Base-by-base conservation (phyloP, 2,329 filamentous ascomycete species). In the Penicillium paneum region DNA sequence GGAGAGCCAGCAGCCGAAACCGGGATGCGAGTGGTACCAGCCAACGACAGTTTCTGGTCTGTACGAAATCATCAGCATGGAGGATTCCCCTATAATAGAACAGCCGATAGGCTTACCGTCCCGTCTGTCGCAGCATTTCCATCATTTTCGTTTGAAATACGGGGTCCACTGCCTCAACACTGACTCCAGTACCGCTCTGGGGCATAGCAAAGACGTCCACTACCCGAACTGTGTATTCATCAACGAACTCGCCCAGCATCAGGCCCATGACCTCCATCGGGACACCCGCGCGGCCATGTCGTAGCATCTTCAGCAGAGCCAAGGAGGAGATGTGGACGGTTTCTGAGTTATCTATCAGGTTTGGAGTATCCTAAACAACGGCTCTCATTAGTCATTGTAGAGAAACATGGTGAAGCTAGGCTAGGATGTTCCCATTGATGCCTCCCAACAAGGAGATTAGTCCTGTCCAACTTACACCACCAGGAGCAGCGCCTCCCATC, bases 111-210 rank as follows among this genome's bases (percentile, higher is more conserved):
- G 60, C 83, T 67, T 80, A 95, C 91, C 94, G 84, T 78, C 94
- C 94, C 55, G 94, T 99, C 81, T 99, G 94, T 70, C 90, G 84
- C 73, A 99, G 81, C 94, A 99, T 97, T 74, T 99, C 94, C 94
- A 99, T 99, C 94, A 99, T 99, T 83, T 97, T 99, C 69, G 91
- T 97, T 79, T 99, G 94, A 76, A 99, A 99, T 32, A 99, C 94
- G 10, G 92, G 91, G 73, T 99, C 94, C 60, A 99, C 94, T 48
- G 94, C 95, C 77, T 99, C 94, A 68, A 99, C 94, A 76, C 91
- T 96, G 65, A 99, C 94, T 65, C 94, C 94, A 1, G 94, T 99
- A 77, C 94, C 94, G 66, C 92, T 97, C 74, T 99, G 94, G 19
- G 94, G 94, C 94, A 99, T 99, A 57, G 94, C 94, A 76, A 99